Percentiles rank a stretch among this genome's conserved stretches.
Evolutionary conservation across 2,329 filamentous ascomycete genomes (phyloP).

Genomic region (Cladophialophora carrionii): DNA sequence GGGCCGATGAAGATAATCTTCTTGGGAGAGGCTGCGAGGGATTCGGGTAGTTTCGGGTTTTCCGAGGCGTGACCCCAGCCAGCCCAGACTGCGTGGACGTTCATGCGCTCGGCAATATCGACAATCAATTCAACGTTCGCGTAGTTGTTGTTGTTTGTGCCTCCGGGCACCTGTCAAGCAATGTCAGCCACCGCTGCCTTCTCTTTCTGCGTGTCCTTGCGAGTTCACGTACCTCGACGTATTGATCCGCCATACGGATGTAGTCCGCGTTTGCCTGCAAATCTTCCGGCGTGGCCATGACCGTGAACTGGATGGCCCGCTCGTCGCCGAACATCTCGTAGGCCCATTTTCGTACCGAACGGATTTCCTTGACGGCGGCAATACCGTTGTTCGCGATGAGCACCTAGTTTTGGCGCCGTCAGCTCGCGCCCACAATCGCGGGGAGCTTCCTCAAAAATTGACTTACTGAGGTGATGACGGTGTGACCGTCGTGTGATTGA

Average conservation of each 20-base stretch:
- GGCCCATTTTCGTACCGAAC: slow-evolving; percentile 99
- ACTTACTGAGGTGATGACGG: slow-evolving; percentile 94
- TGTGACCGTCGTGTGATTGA: slow-evolving; percentile 84
- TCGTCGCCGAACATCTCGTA: slow-evolving; percentile 99
- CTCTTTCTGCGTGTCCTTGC: slow-evolving; percentile 11
- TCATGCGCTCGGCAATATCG: slow-evolving; percentile 96
- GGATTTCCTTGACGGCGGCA: slow-evolving; percentile 98
- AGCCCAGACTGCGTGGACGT: slow-evolving; percentile 97
- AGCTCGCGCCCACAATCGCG: slow-evolving; percentile 23
- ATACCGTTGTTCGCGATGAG: slow-evolving; percentile 99
- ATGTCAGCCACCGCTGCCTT: slow-evolving; percentile 22
- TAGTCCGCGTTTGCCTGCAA: slow-evolving; percentile 97
- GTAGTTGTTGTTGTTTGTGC: slow-evolving; percentile 99
- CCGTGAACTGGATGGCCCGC: slow-evolving; percentile 96
- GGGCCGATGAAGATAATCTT: slow-evolving; percentile 99
- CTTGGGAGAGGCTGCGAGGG: slow-evolving; percentile 90
- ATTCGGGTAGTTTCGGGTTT: slow-evolving; percentile 96
- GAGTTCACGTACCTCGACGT: slow-evolving; percentile 71
- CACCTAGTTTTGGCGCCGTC: slow-evolving; percentile 62
- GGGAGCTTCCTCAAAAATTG: background rate
- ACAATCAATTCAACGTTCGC: slow-evolving; percentile 99
- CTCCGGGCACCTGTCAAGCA: slow-evolving; percentile 73
- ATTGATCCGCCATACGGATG: slow-evolving; percentile 99
- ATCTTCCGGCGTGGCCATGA: slow-evolving; percentile 99
- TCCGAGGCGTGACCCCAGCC: slow-evolving; percentile 99